phyloP scores from a whole-genome alignment of 164 flowering plant genomes.

The Sextonia rubra region DNA sequence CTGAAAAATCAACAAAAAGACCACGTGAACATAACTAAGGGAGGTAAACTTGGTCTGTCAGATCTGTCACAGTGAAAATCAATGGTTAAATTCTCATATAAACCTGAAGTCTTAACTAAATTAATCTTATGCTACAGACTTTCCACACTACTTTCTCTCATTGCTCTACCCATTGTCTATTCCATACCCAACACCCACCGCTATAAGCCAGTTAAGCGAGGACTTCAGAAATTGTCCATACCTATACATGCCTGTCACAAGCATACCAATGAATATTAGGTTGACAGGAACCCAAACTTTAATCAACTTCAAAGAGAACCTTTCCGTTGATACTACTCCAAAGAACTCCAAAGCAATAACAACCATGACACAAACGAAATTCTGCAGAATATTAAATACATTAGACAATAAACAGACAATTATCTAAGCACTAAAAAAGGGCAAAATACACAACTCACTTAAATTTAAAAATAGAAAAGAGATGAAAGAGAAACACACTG shows the following conservation, averaged over 20 bases:
- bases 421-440: background rate
- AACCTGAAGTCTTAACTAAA: too few species aligned
- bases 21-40: background rate
- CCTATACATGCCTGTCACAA: constrained; percentile 73
- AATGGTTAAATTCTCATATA: background rate
- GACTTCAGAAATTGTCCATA: constrained; percentile 6
- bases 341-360: constrained; percentile 35
- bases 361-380: constrained; percentile 47
- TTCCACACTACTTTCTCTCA: too few species aligned
- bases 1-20: constrained; percentile 35
- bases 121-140: background rate
- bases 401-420: background rate
- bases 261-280: constrained; percentile 81
- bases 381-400: constrained; percentile 39
- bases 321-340: constrained; percentile 57
- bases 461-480: background rate
- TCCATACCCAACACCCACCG: background rate
- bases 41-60: background rate
- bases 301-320: constrained; percentile 60
- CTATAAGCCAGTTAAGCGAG: background rate
- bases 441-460: background rate
- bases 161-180: background rate
- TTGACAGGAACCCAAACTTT: constrained; percentile 78
- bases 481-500: background rate
- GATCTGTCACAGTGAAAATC: background rate